Conservation (phyloP, 805 yeast species). For the Geotrichum ghanense region DNA sequence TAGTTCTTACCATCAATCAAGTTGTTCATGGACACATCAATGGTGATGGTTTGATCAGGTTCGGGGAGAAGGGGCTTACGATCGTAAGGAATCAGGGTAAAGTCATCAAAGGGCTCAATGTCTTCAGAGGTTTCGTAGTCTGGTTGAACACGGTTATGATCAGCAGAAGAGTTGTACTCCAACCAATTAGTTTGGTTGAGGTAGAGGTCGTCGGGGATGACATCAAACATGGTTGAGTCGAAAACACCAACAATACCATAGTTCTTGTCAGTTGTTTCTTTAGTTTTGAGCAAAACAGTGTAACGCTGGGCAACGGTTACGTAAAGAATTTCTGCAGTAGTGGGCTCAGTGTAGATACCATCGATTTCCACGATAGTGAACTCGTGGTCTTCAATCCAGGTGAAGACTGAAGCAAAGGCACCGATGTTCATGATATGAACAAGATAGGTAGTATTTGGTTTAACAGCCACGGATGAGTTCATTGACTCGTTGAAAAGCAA, state of each 20-base stretch:
- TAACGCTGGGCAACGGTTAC: slow-evolving; percentile 73
- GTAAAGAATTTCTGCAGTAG: slow-evolving; percentile 16
- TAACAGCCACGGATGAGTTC: slow-evolving; percentile 3
- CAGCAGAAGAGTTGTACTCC: slow-evolving; percentile 40
- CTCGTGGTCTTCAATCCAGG: slow-evolving; percentile 22
- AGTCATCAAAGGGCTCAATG: slow-evolving; percentile 58
- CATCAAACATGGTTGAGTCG: slow-evolving; percentile 78
- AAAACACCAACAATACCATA: slow-evolving; percentile 74
- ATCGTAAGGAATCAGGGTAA: slow-evolving; percentile 54
- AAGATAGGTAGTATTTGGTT: slow-evolving; percentile 12
- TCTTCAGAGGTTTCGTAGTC: slow-evolving; percentile 29
- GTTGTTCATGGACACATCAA: slow-evolving; percentile 76
- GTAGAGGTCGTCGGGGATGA: slow-evolving; percentile 48
- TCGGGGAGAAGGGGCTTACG: slow-evolving; percentile 46
- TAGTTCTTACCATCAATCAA: slow-evolving; percentile 80
- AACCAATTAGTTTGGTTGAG: slow-evolving; percentile 70
- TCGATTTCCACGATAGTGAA: slow-evolving; percentile 26
- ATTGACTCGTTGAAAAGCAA: slow-evolving; percentile 21
- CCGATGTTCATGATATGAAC: slow-evolving; percentile 24
- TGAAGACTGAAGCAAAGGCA: slow-evolving; percentile 23
- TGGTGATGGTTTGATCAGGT: slow-evolving; percentile 52
- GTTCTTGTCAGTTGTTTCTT: slow-evolving; percentile 37
- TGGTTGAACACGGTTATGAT: slow-evolving; percentile 31
- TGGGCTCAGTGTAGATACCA: slow-evolving; percentile 20
- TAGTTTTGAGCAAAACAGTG: slow-evolving; percentile 48